phyloP scores from a whole-genome alignment of 345 rosid species.

The Psidium friedrichsthalianum region DNA sequence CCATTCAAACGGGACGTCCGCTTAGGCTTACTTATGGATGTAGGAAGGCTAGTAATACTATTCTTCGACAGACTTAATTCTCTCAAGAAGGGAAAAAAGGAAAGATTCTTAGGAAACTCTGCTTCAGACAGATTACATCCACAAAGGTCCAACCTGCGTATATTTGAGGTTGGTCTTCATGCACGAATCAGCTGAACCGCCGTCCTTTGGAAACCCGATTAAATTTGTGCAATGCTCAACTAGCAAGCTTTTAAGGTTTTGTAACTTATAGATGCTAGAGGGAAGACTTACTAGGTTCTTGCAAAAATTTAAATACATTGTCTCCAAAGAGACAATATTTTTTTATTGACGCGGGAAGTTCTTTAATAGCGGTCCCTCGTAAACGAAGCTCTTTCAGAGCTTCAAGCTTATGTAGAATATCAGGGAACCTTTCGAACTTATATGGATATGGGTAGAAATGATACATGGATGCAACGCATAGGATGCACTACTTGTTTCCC shows the following conservation, averaged over 20 bases:
- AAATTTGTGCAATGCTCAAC: not conserved
- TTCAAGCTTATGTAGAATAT: too few relatives aligned
- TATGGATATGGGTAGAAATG: too few relatives aligned
- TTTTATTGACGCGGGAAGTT: too few relatives aligned
- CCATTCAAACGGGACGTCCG: too few relatives aligned
- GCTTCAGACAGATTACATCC: not conserved
- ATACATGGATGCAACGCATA: too few relatives aligned
- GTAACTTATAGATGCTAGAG: not conserved
- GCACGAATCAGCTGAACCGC: not conserved
- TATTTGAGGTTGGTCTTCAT: not conserved
- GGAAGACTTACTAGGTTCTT: not conserved
- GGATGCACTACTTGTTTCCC: too few relatives aligned
- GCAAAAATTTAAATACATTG: not conserved
- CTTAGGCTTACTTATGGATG: not conserved
- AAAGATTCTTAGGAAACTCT: not conserved
- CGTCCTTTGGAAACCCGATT: not conserved
- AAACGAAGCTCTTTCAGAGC: too few relatives aligned
- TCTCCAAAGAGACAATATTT: too few relatives aligned
- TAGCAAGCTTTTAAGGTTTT: not conserved
- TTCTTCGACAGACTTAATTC: too few relatives aligned
- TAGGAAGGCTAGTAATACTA: not conserved
- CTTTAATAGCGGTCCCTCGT: too few relatives aligned
- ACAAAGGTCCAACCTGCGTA: accelerated
- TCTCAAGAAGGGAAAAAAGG: not conserved
- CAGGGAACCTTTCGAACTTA: too few relatives aligned